Conservation (phyloP, 2,329 filamentous ascomycete genomes). For the Trichoderma asperellum region DNA sequence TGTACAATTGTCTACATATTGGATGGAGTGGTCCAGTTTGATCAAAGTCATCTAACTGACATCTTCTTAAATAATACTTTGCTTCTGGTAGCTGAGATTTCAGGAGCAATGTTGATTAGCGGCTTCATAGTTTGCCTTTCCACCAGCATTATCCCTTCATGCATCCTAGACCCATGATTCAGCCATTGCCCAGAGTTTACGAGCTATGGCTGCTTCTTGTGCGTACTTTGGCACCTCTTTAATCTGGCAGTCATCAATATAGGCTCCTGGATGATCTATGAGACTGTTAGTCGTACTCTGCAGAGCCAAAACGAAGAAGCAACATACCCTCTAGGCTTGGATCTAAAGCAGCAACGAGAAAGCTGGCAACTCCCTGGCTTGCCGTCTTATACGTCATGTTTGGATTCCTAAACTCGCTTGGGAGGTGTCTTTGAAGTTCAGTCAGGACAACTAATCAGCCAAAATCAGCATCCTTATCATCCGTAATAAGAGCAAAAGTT, state of each 20-base stretch:
- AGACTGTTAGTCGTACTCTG: not conserved
- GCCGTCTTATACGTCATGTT: constrained; percentile 20
- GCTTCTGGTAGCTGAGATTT: not conserved
- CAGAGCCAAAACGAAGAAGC: fast-evolving
- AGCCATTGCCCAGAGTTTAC: constrained; percentile 16
- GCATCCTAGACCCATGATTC: constrained; percentile 8
- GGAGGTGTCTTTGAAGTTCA: constrained; percentile 21
- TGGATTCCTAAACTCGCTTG: constrained; percentile 15
- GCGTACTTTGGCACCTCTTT: not conserved
- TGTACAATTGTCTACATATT: not conserved
- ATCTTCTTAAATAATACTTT: not conserved
- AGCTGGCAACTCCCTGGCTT: constrained; percentile 25
- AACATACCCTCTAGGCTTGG: constrained; percentile 13
- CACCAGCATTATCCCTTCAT: not conserved
- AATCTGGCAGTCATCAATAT: constrained; percentile 15
- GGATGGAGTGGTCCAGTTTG: not conserved
- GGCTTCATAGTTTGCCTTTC: fast-evolving
- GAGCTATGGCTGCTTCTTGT: not conserved
- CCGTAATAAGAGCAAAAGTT: not conserved
- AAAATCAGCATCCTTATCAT: not conserved
- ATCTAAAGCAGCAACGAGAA: constrained; percentile 23
- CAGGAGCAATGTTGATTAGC: not conserved
- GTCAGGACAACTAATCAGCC: constrained; percentile 15
- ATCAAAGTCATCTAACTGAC: not conserved
- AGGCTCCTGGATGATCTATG: not conserved